Conservation (phyloP, 768 basidiomycete species). For the Coprinellus aureogranulatus region DNA sequence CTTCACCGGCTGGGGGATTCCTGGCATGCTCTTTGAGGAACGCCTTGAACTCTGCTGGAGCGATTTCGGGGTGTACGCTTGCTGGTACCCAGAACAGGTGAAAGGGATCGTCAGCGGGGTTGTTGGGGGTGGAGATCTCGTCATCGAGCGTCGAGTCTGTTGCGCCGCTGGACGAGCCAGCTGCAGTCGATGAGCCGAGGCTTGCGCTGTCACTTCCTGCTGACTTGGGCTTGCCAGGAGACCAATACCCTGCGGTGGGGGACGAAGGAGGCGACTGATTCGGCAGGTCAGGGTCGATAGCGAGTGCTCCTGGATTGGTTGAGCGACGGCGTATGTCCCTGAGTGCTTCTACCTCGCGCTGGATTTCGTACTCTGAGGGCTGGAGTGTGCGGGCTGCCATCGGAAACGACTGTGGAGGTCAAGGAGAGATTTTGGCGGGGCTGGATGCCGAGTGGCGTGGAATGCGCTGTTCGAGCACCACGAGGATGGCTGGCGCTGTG, state of each 20-base stretch:
- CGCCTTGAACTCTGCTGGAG: constrained; percentile 90
- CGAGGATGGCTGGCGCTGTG: constrained; percentile 4
- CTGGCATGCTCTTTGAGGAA: constrained; percentile 93
- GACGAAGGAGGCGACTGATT: constrained; percentile 61
- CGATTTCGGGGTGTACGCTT: constrained; percentile 93
- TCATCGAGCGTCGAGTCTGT: constrained; percentile 15
- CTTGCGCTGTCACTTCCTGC: constrained; percentile 42
- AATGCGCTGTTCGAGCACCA: not conserved
- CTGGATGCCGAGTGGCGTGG: not conserved
- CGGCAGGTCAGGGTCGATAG: constrained; percentile 91
- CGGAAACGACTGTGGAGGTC: constrained; percentile 10
- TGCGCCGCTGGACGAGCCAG: constrained; percentile 16
- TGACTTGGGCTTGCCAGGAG: constrained; percentile 20
- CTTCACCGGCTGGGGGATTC: constrained; percentile 52
- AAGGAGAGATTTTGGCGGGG: constrained; percentile 1
- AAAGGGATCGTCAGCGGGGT: constrained; percentile 69
- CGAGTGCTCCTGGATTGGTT: constrained; percentile 75
- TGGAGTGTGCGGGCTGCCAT: constrained; percentile 56
- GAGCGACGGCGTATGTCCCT: constrained; percentile 84
- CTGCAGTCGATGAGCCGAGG: constrained; percentile 33
- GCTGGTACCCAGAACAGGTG: constrained; percentile 99
- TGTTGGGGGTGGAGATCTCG: constrained; percentile 30
- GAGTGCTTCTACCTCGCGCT: constrained; percentile 81
- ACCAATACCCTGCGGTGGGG: constrained; percentile 54
- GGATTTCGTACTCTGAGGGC: constrained; percentile 81